Evolutionary conservation across 495 filamentous ascomycete genomes (phyloP).

Genomic region (Delitschia confertaspora): DNA sequence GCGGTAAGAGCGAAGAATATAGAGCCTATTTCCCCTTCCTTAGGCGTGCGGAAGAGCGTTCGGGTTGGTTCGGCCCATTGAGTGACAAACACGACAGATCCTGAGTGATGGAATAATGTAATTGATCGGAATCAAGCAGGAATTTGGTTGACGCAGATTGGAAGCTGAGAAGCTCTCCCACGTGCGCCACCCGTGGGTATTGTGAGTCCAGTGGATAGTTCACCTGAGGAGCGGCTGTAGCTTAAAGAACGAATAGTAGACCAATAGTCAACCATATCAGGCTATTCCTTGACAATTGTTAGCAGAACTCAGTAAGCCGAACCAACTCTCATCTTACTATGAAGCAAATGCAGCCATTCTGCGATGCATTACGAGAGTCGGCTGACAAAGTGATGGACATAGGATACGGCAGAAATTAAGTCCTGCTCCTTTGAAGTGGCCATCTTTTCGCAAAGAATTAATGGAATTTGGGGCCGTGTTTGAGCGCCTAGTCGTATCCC

Average conservation of each 20-base stretch:
- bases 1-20: slow-evolving; percentile 41
- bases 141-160: slow-evolving; percentile 62
- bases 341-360: too few species aligned
- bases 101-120: slow-evolving; percentile 54
- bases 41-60: slow-evolving; percentile 57
- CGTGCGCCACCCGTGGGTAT: slow-evolving; percentile 63
- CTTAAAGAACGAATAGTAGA: slow-evolving; percentile 14
- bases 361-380: too few species aligned
- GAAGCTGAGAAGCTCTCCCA: slow-evolving; percentile 56
- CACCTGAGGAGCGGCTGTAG: slow-evolving; percentile 41
- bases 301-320: too few species aligned
- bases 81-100: slow-evolving; percentile 63
- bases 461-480: too few species aligned
- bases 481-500: too few species aligned
- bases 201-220: slow-evolving; percentile 69
- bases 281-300: too few species aligned
- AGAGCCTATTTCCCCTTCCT: slow-evolving; percentile 45
- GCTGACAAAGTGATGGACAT: too few species aligned
- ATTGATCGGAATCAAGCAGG: slow-evolving; percentile 40
- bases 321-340: not conserved
- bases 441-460: too few species aligned
- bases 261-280: slow-evolving; percentile 5
- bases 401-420: too few species aligned
- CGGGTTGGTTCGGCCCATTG: slow-evolving; percentile 51
- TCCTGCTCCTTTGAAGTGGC: too few species aligned